A percentile compares a stretch with the other conserved stretches of the same genome.
Conservation (phyloP, 192 early-diverging fungal genomes). For the Hyaloraphidium curvatum region DNA sequence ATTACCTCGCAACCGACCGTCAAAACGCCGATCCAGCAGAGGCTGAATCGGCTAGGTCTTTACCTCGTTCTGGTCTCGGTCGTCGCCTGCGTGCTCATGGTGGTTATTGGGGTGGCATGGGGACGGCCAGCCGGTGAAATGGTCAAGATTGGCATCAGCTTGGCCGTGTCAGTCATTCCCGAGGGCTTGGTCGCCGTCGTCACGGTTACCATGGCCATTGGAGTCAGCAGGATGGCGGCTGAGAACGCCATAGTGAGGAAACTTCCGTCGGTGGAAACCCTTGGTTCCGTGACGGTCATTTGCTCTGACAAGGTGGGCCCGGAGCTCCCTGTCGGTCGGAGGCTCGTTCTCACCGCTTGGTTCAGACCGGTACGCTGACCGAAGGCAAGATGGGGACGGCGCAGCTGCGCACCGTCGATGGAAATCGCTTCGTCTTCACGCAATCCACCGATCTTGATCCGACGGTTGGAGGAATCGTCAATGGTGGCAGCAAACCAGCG, state of each 20-base stretch:
- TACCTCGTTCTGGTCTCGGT: constrained; percentile 70
- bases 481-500: constrained; percentile 20
- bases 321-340: not conserved
- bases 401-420: constrained; percentile 60
- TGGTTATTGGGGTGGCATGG: constrained; percentile 60
- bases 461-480: too few species aligned
- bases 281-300: constrained; percentile 88
- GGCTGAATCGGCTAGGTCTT: constrained; percentile 50
- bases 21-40: constrained; percentile 28
- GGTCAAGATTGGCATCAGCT: constrained; percentile 65
- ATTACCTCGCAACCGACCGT: constrained; percentile 37
- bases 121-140: constrained; percentile 43
- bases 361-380: constrained; percentile 69
- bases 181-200: constrained; percentile 96
- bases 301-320: constrained; percentile 81
- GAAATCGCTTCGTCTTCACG: constrained; percentile 45
- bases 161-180: constrained; percentile 93
- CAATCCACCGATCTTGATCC: constrained; percentile 35
- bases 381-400: constrained; percentile 92
- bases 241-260: constrained; percentile 80
- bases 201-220: constrained; percentile 91
- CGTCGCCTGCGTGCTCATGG: constrained; percentile 60
- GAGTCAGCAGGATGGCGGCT: constrained; percentile 81
- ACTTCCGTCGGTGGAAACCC: constrained; percentile 80
- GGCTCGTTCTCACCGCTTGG: constrained; percentile 4